Evolutionary conservation across 805 yeast genomes (phyloP).

Genomic region (Candida koratica): DNA sequence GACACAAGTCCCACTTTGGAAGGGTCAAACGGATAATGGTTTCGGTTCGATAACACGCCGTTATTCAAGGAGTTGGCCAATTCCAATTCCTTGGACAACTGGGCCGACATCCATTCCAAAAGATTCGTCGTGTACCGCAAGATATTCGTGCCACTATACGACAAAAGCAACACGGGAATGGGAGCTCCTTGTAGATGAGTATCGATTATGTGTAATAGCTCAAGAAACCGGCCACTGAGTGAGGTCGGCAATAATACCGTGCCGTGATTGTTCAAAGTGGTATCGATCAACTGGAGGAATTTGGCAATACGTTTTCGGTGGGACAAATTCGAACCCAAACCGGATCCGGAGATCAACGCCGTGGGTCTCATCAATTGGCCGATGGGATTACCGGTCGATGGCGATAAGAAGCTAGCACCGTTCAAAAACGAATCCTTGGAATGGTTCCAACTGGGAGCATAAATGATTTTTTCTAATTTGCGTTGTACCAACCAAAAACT

Average conservation of each 20-base stretch:
- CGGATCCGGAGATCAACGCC: slow-evolving; percentile 71
- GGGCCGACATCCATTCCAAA: slow-evolving; percentile 93
- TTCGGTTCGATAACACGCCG: slow-evolving; percentile 33
- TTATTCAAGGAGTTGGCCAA: slow-evolving; percentile 21
- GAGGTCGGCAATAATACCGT: slow-evolving; percentile 81
- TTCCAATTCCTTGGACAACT: slow-evolving; percentile 86
- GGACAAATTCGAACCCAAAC: slow-evolving; percentile 59
- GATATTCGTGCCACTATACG: slow-evolving; percentile 74
- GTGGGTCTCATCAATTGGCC: slow-evolving; percentile 72
- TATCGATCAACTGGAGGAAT: slow-evolving; percentile 59
- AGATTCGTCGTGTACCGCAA: slow-evolving; percentile 80
- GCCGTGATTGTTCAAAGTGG: slow-evolving; percentile 70
- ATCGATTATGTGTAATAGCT: slow-evolving; percentile 70
- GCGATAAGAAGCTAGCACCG: slow-evolving; percentile 28
- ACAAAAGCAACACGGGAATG: slow-evolving; percentile 70
- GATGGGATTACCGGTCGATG: slow-evolving; percentile 54
- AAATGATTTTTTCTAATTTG: slow-evolving; percentile 74
- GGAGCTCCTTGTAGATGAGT: slow-evolving; percentile 54
- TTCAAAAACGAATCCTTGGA: slow-evolving; percentile 81
- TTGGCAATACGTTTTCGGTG: slow-evolving; percentile 61
- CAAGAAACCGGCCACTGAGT: slow-evolving; percentile 76
- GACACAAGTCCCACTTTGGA: slow-evolving; percentile 53
- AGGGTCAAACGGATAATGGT: slow-evolving; percentile 76
- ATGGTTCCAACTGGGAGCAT: slow-evolving; percentile 94
- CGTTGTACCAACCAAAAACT: slow-evolving; percentile 78